Evolutionary conservation across 2,329 filamentous ascomycete genomes (phyloP), one percentile per base, ranked within the genome.

Genomic region (Trichoderma arundinaceum): DNA sequence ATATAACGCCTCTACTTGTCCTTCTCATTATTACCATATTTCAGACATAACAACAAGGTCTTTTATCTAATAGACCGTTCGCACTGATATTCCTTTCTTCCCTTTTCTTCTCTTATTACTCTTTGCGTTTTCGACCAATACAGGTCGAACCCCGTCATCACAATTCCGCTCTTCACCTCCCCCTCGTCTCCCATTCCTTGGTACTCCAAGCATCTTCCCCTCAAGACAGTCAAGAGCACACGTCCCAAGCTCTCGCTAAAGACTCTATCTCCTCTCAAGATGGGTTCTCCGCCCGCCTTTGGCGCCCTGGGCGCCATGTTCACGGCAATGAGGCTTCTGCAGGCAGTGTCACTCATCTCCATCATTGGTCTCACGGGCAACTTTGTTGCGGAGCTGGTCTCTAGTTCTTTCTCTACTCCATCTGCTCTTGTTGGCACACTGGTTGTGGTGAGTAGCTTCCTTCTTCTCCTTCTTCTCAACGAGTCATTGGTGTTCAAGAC

Each of bases 331-430:
- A 89, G 94, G 54, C 83, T 84, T 66, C 83, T 94, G 70, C 89
- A 96, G 75, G 83, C 87, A 67, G 79, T 90, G 68, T 87, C 86
- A 32, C 89, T 97, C 74, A 82, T 95, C 66, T 82, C 88, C 66
- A 88, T 95, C 70, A 90, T 96, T 69, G 92, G 92, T 52, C 86
- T 97, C 76, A 88, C 88, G 0, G 87, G 90, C 73, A 92, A 94
- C 77, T 96, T 97, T 78, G 89, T 96, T 72, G 84, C 88, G 28
- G 84, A 91, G 71, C 92, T 96, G 75, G 86, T 92, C 51, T 80
- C 82, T 49, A 85, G 83, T 22, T 84, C 88, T 68, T 85, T 89
- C 64, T 82, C 85, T 35, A 87, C 90, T 0, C 91, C 92, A 0
- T 81, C 86, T 59, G 87, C 93, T 53, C 82, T 97, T 22, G 86